A percentile compares a stretch with the other conserved stretches of the same genome.
These are phyloP conservation scores for Naganishia onofrii DNA, from an alignment of 768 basidiomycete genomes.

Conservation along the genomic window DNA sequence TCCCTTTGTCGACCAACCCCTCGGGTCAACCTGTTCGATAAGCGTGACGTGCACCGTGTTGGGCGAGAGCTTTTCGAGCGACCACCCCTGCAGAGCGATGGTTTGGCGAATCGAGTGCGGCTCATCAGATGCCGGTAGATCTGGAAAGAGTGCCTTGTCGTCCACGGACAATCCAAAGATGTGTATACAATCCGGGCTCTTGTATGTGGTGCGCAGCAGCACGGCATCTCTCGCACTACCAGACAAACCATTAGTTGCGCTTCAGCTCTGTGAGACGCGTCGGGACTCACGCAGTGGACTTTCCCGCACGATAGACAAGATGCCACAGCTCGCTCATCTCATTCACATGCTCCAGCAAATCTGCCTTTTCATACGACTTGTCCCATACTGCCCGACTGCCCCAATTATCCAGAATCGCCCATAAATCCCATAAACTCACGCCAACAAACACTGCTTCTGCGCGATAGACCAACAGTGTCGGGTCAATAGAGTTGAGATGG, in stretches of 20 bases:
- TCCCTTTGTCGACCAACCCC: constrained; percentile 93
- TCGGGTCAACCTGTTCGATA: constrained; percentile 93
- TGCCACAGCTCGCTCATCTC: constrained; percentile 82
- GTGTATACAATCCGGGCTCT: constrained; percentile 89
- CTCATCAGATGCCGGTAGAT: constrained; percentile 61
- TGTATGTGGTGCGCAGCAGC: constrained; percentile 91
- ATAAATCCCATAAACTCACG: constrained; percentile 91
- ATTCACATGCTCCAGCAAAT: constrained; percentile 80
- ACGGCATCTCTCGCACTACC: constrained; percentile 82
- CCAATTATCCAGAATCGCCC: constrained; percentile 78
- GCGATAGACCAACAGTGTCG: constrained; percentile 89
- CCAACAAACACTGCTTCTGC: constrained; percentile 98
- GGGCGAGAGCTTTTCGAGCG: constrained; percentile 90
- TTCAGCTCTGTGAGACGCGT: neutral
- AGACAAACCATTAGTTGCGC: neutral
- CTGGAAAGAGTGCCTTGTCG: constrained; percentile 77
- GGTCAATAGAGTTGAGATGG: constrained; percentile 94
- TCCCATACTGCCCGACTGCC: constrained; percentile 84
- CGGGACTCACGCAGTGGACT: constrained; percentile 77
- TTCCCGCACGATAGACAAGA: constrained; percentile 66
- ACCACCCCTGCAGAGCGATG: constrained; percentile 98
- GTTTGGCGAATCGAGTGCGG: constrained; percentile 84
- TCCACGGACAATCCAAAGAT: constrained; percentile 93
- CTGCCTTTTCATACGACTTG: constrained; percentile 80
- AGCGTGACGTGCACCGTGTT: constrained; percentile 90